Percentiles rank a stretch among this genome's conserved stretches.
phyloP scores from a whole-genome alignment of 192 early-diverging fungal species.

The Coemansia sp. region DNA sequence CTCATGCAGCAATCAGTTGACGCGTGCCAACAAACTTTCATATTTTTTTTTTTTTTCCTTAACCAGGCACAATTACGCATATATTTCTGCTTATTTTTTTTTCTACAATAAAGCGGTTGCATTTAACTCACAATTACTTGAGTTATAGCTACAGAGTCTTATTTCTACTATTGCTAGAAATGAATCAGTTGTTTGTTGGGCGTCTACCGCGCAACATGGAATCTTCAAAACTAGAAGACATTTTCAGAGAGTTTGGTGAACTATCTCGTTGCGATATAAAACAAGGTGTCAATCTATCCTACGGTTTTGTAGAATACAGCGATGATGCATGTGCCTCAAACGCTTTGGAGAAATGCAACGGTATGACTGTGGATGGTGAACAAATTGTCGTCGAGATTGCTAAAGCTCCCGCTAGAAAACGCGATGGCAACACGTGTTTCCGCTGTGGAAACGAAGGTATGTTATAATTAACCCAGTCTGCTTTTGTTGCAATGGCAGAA shows the following conservation, averaged over 20 bases:
- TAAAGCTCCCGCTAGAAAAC: conserved; percentile 27
- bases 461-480: conserved; percentile 1
- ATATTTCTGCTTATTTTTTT: background rate
- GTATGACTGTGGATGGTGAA: conserved; percentile 32
- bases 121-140: background rate
- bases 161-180: background rate
- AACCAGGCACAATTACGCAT: background rate
- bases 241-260: conserved; percentile 44
- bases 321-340: conserved; percentile 10
- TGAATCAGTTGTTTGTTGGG: conserved; percentile 44
- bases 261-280: conserved; percentile 49
- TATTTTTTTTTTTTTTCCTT: conserved; percentile 1
- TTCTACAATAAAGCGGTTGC: background rate
- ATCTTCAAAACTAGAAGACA: conserved; percentile 25
- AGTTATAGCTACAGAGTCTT: background rate
- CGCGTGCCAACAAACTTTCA: background rate
- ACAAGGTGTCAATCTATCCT: conserved; percentile 22
- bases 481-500: background rate
- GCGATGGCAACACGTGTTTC: conserved; percentile 46
- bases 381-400: conserved; percentile 47
- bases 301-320: conserved; percentile 43
- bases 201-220: conserved; percentile 32
- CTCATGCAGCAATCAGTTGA: no score
- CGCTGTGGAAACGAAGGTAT: conserved; percentile 48
- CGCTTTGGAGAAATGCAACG: conserved; percentile 34